phyloP scores from a whole-genome alignment of 805 yeast species.

The Candida loeiensis region DNA sequence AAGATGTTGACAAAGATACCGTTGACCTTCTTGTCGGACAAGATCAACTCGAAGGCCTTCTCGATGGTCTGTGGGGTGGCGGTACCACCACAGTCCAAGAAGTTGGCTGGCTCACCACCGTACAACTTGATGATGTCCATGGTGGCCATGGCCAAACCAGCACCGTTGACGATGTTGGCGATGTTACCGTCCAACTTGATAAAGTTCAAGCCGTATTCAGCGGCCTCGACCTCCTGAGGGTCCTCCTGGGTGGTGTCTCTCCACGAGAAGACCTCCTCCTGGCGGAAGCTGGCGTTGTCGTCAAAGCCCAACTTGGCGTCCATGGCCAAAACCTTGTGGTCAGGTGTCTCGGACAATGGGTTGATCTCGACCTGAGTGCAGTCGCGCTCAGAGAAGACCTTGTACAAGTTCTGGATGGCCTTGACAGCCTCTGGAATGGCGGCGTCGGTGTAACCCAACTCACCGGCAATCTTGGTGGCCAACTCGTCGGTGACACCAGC shows the following conservation, averaged over 20 bases:
- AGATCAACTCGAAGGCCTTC: conserved; percentile 90
- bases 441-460: conserved; percentile 73
- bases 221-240: conserved; percentile 92
- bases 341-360: conserved; percentile 92
- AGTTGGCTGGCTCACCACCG: conserved; percentile 99
- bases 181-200: conserved; percentile 98
- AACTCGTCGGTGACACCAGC: conserved; percentile 75
- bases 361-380: conserved; percentile 98
- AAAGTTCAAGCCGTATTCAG: conserved; percentile 86
- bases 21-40: conserved; percentile 82
- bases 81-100: conserved; percentile 99
- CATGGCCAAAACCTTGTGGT: conserved; percentile 91
- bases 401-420: conserved; percentile 80
- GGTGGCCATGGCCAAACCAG: conserved; percentile 99
- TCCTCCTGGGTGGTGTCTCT: conserved; percentile 98
- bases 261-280: conserved; percentile 91
- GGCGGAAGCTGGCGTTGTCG: conserved; percentile 94
- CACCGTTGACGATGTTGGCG: conserved; percentile 99
- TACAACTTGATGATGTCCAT: conserved; percentile 98
- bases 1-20: conserved; percentile 98
- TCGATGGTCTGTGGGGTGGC: conserved; percentile 98
- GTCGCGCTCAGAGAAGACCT: conserved; percentile 86
- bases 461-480: conserved; percentile 73
- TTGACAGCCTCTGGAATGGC: conserved; percentile 86
- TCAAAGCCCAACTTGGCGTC: conserved; percentile 99